phyloP scores from a whole-genome alignment of 2,329 filamentous ascomycete genomes.

The Fusarium luffae region DNA sequence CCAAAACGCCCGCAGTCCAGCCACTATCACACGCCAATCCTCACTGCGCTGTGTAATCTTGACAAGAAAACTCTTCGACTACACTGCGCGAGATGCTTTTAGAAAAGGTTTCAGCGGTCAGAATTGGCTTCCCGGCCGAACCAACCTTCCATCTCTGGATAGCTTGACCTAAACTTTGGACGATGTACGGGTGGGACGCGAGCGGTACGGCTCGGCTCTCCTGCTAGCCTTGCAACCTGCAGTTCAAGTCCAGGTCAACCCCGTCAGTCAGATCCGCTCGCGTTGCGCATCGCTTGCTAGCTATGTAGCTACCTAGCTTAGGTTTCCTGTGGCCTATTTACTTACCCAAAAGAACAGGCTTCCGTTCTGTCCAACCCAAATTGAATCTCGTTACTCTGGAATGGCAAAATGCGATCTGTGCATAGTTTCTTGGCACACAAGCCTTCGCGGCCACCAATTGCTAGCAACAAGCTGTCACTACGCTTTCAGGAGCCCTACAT shows the following conservation, averaged over 20 bases:
- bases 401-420: background rate
- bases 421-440: conserved; percentile 3
- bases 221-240: conserved; percentile 38
- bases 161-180: conserved; percentile 26
- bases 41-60: background rate
- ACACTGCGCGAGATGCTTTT: background rate
- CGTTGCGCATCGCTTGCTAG: conserved; percentile 18
- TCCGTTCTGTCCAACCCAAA: background rate
- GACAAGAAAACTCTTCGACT: background rate
- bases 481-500: background rate
- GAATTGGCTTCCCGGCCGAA: conserved; percentile 33
- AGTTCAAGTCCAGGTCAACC: conserved; percentile 9
- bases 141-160: conserved; percentile 13
- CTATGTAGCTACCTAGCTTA: background rate
- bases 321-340: background rate
- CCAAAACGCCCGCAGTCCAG: conserved; percentile 10
- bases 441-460: background rate
- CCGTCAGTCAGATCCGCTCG: conserved; percentile 32
- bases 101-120: conserved; percentile 1
- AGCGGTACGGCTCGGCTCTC: conserved; percentile 43
- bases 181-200: conserved; percentile 34
- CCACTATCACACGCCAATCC: conserved; percentile 11
- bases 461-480: background rate
- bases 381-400: background rate
- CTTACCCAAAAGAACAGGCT: background rate